Percentiles rank a stretch among this genome's conserved stretches.
Evolutionary conservation across 805 yeast genomes (phyloP).

Genomic region (Candida insectorum): DNA sequence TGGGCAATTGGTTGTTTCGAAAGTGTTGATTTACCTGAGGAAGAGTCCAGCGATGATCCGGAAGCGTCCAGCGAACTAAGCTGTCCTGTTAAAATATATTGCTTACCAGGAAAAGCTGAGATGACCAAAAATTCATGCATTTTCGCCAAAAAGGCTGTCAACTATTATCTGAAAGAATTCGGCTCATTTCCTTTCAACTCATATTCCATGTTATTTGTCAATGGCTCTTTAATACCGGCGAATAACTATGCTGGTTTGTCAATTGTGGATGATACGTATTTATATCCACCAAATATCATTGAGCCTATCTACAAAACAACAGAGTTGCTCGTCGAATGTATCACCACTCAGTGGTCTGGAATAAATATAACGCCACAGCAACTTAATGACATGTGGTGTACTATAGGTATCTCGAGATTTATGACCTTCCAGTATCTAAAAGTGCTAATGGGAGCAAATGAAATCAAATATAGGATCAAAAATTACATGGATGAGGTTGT

Average conservation of each 20-base stretch:
- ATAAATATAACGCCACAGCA: constrained; percentile 81
- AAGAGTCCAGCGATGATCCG: constrained; percentile 21
- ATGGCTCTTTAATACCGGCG: constrained; percentile 42
- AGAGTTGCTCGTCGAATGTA: constrained; percentile 60
- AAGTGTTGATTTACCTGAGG: constrained; percentile 47
- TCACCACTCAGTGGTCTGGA: constrained; percentile 92
- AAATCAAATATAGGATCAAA: constrained; percentile 70
- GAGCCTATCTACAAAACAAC: constrained; percentile 77
- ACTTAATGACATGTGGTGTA: constrained; percentile 84
- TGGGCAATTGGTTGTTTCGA: constrained; percentile 92
- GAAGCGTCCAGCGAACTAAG: constrained; percentile 22
- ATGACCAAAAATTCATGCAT: constrained; percentile 69
- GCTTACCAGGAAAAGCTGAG: constrained; percentile 52
- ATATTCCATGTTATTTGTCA: constrained; percentile 72
- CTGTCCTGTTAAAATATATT: constrained; percentile 51
- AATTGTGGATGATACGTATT: constrained; percentile 52
- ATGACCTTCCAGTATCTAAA: constrained; percentile 75
- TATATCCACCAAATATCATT: constrained; percentile 70
- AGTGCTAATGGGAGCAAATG: constrained; percentile 78
- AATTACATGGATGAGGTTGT: constrained; percentile 63
- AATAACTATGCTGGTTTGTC: constrained; percentile 75
- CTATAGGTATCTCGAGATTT: constrained; percentile 76
- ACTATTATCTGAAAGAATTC: constrained; percentile 79
- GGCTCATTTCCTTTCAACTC: constrained; percentile 92
- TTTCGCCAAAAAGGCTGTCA: constrained; percentile 74